phyloP scores from a whole-genome alignment of 345 rosid species.

The Populus simonii region DNA sequence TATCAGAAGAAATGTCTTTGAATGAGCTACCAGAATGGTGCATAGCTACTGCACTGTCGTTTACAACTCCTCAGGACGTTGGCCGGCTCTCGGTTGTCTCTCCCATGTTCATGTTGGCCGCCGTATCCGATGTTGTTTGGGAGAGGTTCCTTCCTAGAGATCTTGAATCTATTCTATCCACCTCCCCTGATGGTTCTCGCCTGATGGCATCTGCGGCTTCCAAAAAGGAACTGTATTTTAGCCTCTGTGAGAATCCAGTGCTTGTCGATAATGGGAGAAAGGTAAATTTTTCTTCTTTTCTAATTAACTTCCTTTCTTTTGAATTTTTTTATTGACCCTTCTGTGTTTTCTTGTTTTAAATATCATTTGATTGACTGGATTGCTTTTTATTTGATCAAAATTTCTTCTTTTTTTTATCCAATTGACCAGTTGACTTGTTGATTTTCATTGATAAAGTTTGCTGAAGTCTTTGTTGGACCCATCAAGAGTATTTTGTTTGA shows the following conservation, averaged over 20 bases:
- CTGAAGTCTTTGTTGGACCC: too few species aligned
- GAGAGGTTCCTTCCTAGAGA: conserved; percentile 50
- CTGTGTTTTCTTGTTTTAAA: background rate
- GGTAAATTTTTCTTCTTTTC: conserved; percentile 30
- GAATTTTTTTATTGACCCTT: background rate
- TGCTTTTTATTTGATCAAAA: background rate
- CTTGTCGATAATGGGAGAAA: conserved; percentile 50
- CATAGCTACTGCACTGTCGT: conserved; percentile 43
- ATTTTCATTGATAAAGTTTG: too few species aligned
- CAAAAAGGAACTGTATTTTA: conserved; percentile 45
- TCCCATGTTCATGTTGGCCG: conserved; percentile 37
- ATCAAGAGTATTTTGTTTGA: too few species aligned
- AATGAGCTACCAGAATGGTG: conserved; percentile 43
- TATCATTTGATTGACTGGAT: background rate
- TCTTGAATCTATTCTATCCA: conserved; percentile 23
- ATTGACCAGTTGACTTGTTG: background rate
- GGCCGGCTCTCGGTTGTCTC: conserved; percentile 49
- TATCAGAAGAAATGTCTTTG: background rate
- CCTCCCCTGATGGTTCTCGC: conserved; percentile 1
- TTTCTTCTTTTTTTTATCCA: background rate
- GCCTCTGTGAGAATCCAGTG: conserved; percentile 42
- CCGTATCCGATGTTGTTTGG: conserved; percentile 61
- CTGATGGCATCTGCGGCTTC: conserved; percentile 11
- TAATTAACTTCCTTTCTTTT: background rate
- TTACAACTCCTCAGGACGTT: conserved; percentile 46